Percentiles rank a stretch among this genome's conserved stretches.
phyloP scores from a whole-genome alignment of 768 basidiomycete species.

The Xerocomellus dryophilus region DNA sequence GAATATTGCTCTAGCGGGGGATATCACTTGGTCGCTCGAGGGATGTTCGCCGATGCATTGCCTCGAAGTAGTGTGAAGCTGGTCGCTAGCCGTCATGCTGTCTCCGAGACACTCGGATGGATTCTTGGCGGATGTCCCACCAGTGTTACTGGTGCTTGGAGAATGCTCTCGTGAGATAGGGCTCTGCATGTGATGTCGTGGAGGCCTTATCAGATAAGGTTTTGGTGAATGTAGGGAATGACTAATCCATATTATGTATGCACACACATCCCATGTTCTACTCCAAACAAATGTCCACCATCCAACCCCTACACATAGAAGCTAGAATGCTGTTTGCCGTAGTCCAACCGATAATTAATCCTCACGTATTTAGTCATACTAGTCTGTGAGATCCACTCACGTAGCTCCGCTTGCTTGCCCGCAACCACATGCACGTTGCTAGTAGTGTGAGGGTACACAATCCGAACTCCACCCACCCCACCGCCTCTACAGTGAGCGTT shows the following conservation, averaged over 20 bases:
- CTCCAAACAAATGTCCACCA: background rate
- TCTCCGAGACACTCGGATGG: background rate
- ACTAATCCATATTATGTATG: constrained; percentile 19
- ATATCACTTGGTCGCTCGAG: constrained; percentile 10
- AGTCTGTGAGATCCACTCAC: constrained; percentile 44
- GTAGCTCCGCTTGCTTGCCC: constrained; percentile 36
- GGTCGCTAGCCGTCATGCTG: background rate
- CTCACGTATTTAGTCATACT: constrained; percentile 31
- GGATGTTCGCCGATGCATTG: background rate
- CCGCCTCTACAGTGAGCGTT: constrained; percentile 66
- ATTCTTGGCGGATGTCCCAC: background rate
- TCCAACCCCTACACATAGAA: constrained; percentile 29
- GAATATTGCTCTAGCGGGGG: constrained; percentile 40
- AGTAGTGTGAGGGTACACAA: constrained; percentile 55
- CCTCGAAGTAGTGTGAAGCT: background rate
- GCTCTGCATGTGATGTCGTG: background rate
- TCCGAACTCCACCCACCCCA: constrained; percentile 75
- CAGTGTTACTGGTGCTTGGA: background rate
- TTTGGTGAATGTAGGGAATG: no score
- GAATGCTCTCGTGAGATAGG: constrained; percentile 1
- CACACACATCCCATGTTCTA: background rate
- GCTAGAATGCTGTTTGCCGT: constrained; percentile 30
- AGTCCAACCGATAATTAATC: constrained; percentile 20
- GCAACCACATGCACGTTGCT: constrained; percentile 54
- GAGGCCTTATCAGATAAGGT: constrained; percentile 27